These are phyloP conservation scores for Dacryopinax primogenitus DNA, from an alignment of 768 basidiomycete species.

Conservation along the genomic window DNA sequence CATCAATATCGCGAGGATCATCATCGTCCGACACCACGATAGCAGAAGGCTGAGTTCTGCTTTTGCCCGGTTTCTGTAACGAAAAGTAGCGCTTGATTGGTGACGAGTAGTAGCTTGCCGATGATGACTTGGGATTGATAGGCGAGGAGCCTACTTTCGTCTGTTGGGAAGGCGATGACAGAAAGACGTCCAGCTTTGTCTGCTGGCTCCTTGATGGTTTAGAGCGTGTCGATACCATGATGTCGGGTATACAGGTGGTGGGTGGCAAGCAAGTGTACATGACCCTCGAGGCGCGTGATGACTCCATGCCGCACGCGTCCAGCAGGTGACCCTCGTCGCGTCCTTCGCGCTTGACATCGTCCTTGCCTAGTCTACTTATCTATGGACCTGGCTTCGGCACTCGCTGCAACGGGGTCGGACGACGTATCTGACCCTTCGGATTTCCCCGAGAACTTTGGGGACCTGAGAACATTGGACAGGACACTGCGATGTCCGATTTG, in stretches of 20 bases:
- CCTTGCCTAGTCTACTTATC: neutral
- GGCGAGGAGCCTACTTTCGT: neutral
- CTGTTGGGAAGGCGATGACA: neutral
- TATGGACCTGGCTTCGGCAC: slow-evolving; percentile 1
- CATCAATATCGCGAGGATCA: neutral
- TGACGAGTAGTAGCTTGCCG: neutral
- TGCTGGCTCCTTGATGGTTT: neutral
- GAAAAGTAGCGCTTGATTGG: neutral
- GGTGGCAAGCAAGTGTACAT: neutral
- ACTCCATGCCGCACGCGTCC: neutral
- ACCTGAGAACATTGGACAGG: slow-evolving; percentile 50
- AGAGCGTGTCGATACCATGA: neutral
- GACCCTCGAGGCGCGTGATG: neutral
- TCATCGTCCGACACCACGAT: neutral
- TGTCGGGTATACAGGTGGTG: neutral
- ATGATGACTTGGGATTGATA: neutral
- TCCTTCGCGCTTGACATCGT: neutral
- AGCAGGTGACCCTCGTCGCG: neutral
- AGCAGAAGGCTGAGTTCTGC: neutral
- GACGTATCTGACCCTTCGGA: slow-evolving; percentile 52
- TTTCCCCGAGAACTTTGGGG: slow-evolving; percentile 43
- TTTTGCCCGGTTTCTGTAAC: neutral
- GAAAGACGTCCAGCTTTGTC: neutral
- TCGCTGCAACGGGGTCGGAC: neutral
- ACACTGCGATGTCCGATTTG: slow-evolving; percentile 66